These are phyloP conservation scores for Silene vulgaris DNA, from an alignment of 179 eudicot species.

Conservation along the genomic window DNA sequence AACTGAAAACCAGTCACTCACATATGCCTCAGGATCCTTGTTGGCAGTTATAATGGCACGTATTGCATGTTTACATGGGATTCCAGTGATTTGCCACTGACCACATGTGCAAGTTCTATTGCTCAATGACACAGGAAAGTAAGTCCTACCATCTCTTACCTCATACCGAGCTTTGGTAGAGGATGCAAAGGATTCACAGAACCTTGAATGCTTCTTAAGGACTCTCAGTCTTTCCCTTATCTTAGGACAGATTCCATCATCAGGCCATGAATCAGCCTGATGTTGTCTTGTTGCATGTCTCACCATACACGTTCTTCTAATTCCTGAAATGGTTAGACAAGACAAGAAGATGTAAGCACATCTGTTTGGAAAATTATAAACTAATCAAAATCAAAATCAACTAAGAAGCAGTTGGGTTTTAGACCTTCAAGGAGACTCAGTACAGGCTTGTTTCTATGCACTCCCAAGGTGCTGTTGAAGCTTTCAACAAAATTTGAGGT, in stretches of 20 bases:
- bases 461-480: not conserved
- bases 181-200: not conserved
- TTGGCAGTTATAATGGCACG: not conserved
- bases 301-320: not conserved
- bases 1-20: not conserved
- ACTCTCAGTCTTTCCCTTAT: not conserved
- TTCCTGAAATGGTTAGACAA: not conserved
- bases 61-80: not conserved
- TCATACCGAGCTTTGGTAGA: not conserved
- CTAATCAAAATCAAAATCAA: too few relatives aligned
- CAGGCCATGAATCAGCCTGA: not conserved
- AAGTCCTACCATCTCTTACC: not conserved
- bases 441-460: not conserved
- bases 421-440: slow-evolving; percentile 1
- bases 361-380: too few relatives aligned
- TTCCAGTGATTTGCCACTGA: not conserved
- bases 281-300: not conserved
- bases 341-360: too few relatives aligned
- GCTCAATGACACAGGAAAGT: not conserved
- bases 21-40: not conserved
- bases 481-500: not conserved
- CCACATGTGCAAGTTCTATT: not conserved
- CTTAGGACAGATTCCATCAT: not conserved
- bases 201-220: not conserved
- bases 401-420: not conserved